Evolutionary conservation across 1,139 yeast species (phyloP), one percentile per base, ranked within the genome.

Genomic region (Saccharomyces hybrid): DNA sequence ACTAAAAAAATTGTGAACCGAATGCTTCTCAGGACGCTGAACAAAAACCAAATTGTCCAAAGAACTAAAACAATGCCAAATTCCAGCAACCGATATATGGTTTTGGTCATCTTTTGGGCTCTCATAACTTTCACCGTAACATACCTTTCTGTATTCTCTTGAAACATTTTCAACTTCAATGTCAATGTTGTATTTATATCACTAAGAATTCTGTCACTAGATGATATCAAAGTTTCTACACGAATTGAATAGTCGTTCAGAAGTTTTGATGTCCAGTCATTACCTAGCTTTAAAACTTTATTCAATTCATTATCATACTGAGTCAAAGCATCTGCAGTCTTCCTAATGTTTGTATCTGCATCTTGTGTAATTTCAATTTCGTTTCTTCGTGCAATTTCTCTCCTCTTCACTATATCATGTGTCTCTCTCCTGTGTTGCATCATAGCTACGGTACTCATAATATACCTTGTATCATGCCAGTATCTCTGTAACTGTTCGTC

Each of bases 181-280:
- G 90, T 81, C 52, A 88, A 73, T 0, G 95, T 85, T 0, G 97
- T 89, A 68, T 86, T 88, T 57, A 89, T 85, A 65, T 88, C 96
- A 59, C 93, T 87, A 55, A 86, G 80, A 25, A 88, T 79, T 58
- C 95, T 75, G 69, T 89, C 96, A 54, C 91, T 83, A 48, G 79
- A 76, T 25, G 86, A 81, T 46, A 89, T 74, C 54, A 88, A 70
- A 47, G 81, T 80, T 63, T 89, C 96, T 5, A 66, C 64, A 34
- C 68, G 61, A 44, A 68, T 62, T 14, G 71, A 60, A 46, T 68
- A 65, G 29, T 63, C 67, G 51, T 70, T 71, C 38, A 70, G 52
- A 19, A 64, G 55, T 52, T 57, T 62, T 3, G 66, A 62, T 55
- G 63, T 70, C 70, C 63, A 60, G 47, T 50, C 62, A 62, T 57